These are phyloP conservation scores for Tolypocladium sp. DNA, from an alignment of 2,329 filamentous ascomycete species.

Conservation along the genomic window DNA sequence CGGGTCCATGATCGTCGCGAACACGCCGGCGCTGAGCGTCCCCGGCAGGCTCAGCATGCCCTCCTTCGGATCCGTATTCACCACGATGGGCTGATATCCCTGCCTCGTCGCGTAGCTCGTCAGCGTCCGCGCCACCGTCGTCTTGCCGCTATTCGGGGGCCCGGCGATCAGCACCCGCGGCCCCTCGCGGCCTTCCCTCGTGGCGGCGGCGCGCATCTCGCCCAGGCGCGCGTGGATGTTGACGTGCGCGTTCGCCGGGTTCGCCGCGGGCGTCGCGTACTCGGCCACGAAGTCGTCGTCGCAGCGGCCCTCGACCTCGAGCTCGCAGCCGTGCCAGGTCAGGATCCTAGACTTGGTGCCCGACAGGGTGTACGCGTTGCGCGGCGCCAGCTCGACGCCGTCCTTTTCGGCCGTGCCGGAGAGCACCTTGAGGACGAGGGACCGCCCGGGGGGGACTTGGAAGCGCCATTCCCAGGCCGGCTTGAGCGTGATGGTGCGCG, in stretches of 20 bases:
- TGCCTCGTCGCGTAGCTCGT: slow-evolving; percentile 70
- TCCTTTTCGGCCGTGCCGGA: slow-evolving; percentile 87
- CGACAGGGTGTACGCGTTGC: slow-evolving; percentile 70
- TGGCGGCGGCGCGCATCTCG: slow-evolving; percentile 55
- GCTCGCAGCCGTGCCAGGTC: slow-evolving; percentile 82
- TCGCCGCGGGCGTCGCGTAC: slow-evolving; percentile 62
- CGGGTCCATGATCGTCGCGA: slow-evolving; percentile 79
- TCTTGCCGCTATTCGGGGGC: slow-evolving; percentile 72
- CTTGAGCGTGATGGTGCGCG: slow-evolving; percentile 42
- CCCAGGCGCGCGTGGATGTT: slow-evolving; percentile 87
- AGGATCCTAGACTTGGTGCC: slow-evolving; percentile 81
- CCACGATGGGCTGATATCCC: slow-evolving; percentile 66
- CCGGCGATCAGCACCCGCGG: slow-evolving; percentile 83
- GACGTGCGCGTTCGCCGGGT: slow-evolving; percentile 68
- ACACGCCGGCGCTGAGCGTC: slow-evolving; percentile 76
- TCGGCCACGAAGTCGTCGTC: slow-evolving; percentile 49
- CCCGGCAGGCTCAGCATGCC: slow-evolving; percentile 71
- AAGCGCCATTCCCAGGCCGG: slow-evolving; percentile 72
- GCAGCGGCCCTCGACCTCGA: slow-evolving; percentile 63
- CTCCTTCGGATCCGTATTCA: slow-evolving; percentile 79
- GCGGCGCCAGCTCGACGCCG: slow-evolving; percentile 81
- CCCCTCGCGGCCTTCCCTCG: slow-evolving; percentile 40
- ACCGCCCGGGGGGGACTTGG: slow-evolving; percentile 47
- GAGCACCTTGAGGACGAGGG: slow-evolving; percentile 50
- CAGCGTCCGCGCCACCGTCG: slow-evolving; percentile 66